Evolutionary conservation across 2,329 filamentous ascomycete genomes (phyloP), one percentile per base, ranked within the genome.

Genomic region (Thelonectria olida): DNA sequence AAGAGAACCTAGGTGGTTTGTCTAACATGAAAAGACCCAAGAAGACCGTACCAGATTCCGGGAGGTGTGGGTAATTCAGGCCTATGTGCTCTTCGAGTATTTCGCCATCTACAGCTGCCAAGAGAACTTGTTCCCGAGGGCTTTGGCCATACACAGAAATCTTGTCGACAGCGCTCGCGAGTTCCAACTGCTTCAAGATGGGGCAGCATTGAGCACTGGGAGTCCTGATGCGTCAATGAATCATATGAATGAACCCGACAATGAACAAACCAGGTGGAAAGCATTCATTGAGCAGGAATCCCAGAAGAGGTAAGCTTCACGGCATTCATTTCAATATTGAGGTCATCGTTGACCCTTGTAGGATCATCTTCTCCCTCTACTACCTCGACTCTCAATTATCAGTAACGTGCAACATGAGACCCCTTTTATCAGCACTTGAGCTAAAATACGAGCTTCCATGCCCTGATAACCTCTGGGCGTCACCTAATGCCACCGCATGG

Each of bases 91-190:
- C 13, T 62, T 62, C 22, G 59, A 62, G 7, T 58, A 54, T 23
- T 62, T 54, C 27, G 54, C 59, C 9, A 58, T 62, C 5, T 62
- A 62, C 20, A 58, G 59, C 20, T 62, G 59, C 19, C 59, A 54
- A 19, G 54, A 62, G 23, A 53, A 51, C 1, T n/a, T 62, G 8
- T 62, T 54, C 12, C 59, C 59, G 7, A 58, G 42, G 22, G 59
- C 39, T 2, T 8, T 62, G 5, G 15, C 10, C 3, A 58, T 62
- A 2, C 59, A 62, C 28, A 23, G 59, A 25, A 58, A 38, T 19
- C 42, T 62, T 1, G 54, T 62, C 6, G 59, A 62, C 15, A 50
- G 27, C 4, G 44, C 34, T 12, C 50, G 59, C 5, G 59, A 62
- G 23, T 62, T 49, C 7, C 59, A 62, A 19, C 39, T 62, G 47